phyloP scores from a whole-genome alignment of 768 basidiomycete genomes.

The Thelephora aurantiotincta region DNA sequence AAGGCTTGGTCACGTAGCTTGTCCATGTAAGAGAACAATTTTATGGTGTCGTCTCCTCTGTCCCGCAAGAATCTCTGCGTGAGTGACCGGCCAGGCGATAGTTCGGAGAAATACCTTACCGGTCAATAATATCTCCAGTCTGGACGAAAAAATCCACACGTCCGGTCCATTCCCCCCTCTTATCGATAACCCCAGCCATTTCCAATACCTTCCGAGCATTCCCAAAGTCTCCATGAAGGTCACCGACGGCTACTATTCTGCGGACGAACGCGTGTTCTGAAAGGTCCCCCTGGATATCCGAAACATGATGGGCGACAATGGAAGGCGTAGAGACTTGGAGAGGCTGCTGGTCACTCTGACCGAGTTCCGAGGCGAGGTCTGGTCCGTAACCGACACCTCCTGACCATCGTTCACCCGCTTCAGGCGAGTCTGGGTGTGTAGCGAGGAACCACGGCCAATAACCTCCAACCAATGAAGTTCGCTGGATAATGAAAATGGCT shows the following conservation, averaged over 20 bases:
- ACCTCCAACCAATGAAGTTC: background rate
- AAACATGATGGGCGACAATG: background rate
- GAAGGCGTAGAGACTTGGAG: background rate
- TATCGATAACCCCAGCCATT: constrained; percentile 67
- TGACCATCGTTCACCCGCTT: too few species aligned
- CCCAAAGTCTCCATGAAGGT: constrained; percentile 77
- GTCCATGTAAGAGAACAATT: constrained; percentile 78
- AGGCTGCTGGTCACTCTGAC: background rate
- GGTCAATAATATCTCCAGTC: constrained; percentile 91
- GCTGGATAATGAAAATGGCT: background rate
- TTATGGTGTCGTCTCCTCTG: constrained; percentile 85
- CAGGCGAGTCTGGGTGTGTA: background rate
- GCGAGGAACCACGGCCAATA: background rate
- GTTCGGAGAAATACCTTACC: constrained; percentile 28
- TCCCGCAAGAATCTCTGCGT: background rate
- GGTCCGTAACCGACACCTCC: background rate
- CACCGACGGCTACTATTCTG: constrained; percentile 80
- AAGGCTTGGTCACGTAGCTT: constrained; percentile 62
- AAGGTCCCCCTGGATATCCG: background rate
- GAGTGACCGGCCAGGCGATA: background rate
- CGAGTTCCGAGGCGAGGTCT: background rate
- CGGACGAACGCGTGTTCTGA: constrained; percentile 7
- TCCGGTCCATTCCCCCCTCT: constrained; percentile 66
- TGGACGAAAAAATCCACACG: constrained; percentile 81
- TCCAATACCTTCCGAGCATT: constrained; percentile 72